Evolutionary conservation across 176 grass and related monocot species (phyloP).

Genomic region (Aegilops bicornis): DNA sequence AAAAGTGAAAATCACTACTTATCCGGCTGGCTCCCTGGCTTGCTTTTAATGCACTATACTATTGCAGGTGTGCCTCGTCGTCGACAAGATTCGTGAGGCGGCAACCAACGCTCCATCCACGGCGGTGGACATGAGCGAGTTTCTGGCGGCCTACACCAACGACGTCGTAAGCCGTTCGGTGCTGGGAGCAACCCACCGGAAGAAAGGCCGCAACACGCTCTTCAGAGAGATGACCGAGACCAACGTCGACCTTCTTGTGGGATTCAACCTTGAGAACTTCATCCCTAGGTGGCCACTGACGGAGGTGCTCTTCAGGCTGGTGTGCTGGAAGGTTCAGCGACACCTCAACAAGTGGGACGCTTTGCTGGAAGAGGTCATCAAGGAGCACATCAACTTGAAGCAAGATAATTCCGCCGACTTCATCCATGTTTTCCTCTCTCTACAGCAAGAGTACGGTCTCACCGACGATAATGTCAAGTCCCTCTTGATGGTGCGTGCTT

Average conservation of each 20-base stretch:
- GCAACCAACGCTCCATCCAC: neutral
- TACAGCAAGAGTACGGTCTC: neutral
- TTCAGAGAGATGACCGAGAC: conserved; percentile 10
- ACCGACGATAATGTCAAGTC: neutral
- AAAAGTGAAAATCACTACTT: neutral
- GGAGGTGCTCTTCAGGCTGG: neutral
- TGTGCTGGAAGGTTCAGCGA: neutral
- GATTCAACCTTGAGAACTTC: conserved; percentile 5
- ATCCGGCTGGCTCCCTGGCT: neutral
- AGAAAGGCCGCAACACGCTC: conserved; percentile 4
- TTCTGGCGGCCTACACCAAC: neutral
- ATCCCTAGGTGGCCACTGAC: conserved; percentile 3
- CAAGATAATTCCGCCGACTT: neutral
- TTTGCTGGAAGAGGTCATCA: neutral
- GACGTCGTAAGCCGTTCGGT: neutral
- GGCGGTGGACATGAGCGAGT: conserved; percentile 4
- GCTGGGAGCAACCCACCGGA: neutral
- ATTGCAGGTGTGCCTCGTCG: neutral
- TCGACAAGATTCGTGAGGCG: neutral
- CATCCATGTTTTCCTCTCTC: neutral
- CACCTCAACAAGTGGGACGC: conserved; percentile 14
- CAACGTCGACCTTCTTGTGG: neutral
- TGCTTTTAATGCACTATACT: no score
- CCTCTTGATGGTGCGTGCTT: neutral
- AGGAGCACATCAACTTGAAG: neutral